These are phyloP conservation scores for Starmera quercuum DNA, from an alignment of 805 yeast genomes.

Conservation along the genomic window DNA sequence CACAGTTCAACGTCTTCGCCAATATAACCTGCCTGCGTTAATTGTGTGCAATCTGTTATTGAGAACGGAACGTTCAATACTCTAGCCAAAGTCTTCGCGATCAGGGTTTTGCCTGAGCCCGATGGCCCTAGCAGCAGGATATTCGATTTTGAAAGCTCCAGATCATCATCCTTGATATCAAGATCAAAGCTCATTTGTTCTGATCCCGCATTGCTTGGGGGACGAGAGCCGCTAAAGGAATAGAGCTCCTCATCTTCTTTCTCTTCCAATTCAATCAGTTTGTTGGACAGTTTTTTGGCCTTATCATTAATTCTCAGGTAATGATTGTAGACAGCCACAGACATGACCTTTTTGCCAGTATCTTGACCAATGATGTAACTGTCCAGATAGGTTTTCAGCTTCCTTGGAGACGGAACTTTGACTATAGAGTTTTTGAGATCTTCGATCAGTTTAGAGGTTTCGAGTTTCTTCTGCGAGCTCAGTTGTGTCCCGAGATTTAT, in stretches of 20 bases:
- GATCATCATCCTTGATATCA: conserved; percentile 26
- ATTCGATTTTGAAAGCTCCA: conserved; percentile 50
- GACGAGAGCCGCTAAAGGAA: conserved; percentile 12
- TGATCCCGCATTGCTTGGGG: conserved; percentile 12
- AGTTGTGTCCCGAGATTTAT: too few species aligned
- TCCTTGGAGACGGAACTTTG: conserved; percentile 39
- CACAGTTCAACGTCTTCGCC: conserved; percentile 59
- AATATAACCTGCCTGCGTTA: conserved; percentile 59
- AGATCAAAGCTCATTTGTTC: conserved; percentile 22
- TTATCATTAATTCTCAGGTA: conserved; percentile 41
- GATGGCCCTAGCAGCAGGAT: conserved; percentile 51
- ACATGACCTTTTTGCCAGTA: conserved; percentile 45
- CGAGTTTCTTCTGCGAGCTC: background rate
- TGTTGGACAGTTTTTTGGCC: conserved; percentile 22
- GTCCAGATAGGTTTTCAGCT: conserved; percentile 38
- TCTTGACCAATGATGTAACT: conserved; percentile 51
- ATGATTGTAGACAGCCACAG: conserved; percentile 57
- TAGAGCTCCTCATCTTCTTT: conserved; percentile 22
- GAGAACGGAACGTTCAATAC: conserved; percentile 48
- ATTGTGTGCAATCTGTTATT: conserved; percentile 53
- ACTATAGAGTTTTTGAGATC: conserved; percentile 13
- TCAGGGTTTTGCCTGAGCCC: conserved; percentile 54
- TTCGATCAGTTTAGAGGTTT: background rate
- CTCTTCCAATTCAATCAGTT: conserved; percentile 17
- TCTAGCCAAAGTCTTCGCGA: conserved; percentile 47